Evolutionary conservation across 345 rosid species (phyloP).

Genomic region (Bruguiera parviflora): DNA sequence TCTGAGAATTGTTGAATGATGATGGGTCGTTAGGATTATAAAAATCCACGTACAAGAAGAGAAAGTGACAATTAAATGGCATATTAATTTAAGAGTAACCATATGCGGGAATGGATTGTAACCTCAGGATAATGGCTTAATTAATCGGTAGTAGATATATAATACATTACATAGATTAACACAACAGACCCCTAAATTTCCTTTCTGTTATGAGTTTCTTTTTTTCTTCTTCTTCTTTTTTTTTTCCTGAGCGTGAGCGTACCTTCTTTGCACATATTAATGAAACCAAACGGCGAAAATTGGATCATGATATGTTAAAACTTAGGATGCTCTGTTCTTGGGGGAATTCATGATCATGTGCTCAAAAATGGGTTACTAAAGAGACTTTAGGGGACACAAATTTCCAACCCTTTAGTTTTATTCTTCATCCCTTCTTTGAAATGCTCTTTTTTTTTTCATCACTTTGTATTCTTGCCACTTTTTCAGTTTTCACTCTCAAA

Average conservation of each 20-base stretch:
- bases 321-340: constrained; percentile 42
- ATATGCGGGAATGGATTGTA: too few species aligned
- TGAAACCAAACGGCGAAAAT: constrained; percentile 20
- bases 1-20: too few species aligned
- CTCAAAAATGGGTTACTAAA: constrained; percentile 19
- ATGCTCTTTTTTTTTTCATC: constrained; percentile 19
- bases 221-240: too few species aligned
- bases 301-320: constrained; percentile 2
- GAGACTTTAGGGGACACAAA: constrained; percentile 45
- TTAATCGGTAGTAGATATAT: not conserved
- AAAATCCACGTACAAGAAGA: too few species aligned
- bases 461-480: constrained; percentile 7
- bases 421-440: constrained; percentile 11
- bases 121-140: too few species aligned
- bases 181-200: not conserved
- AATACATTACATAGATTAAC: not conserved
- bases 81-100: too few species aligned
- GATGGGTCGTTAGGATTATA: too few species aligned
- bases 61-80: too few species aligned
- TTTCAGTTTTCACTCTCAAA: constrained; percentile 27
- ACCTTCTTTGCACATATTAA: not conserved
- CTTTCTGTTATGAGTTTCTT: not conserved
- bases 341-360: constrained; percentile 22
- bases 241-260: too few species aligned
- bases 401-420: constrained; percentile 40